Conservation (phyloP, 768 basidiomycete genomes). For the Mycena sanguinolenta region DNA sequence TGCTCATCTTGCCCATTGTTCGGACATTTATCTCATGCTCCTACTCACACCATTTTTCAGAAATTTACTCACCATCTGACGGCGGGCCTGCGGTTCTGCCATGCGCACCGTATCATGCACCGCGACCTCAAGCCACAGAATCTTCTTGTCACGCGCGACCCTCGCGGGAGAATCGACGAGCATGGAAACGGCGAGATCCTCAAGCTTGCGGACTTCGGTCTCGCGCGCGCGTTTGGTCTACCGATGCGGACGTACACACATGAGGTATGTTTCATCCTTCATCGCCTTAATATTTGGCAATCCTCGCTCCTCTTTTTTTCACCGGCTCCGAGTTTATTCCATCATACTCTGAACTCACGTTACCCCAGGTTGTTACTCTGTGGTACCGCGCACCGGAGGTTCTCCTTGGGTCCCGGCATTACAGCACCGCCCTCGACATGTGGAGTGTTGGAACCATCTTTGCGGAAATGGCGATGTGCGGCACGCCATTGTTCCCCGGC, state of each 20-base stretch:
- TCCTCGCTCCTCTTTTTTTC: not conserved
- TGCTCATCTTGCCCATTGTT: not conserved
- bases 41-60: conserved; percentile 56
- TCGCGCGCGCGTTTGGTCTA: conserved; percentile 97
- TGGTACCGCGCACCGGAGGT: conserved; percentile 99
- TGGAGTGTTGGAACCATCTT: conserved; percentile 99
- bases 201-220: conserved; percentile 96
- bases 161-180: conserved; percentile 17
- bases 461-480: conserved; percentile 97
- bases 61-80: conserved; percentile 97
- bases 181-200: conserved; percentile 82
- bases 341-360: not conserved
- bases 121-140: conserved; percentile 98
- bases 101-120: conserved; percentile 95
- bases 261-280: conserved; percentile 72
- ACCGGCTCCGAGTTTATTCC: not conserved
- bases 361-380: conserved; percentile 90
- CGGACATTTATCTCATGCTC: not conserved
- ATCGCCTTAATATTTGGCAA: not conserved
- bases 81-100: conserved; percentile 93
- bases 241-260: conserved; percentile 98
- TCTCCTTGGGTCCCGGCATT: conserved; percentile 93
- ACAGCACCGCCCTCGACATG: conserved; percentile 98
- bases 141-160: conserved; percentile 74
- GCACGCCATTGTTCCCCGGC: conserved; percentile 93